Evolutionary conservation across 208 protist species (phyloP).

Genomic region (Trypanosoma theileri): DNA sequence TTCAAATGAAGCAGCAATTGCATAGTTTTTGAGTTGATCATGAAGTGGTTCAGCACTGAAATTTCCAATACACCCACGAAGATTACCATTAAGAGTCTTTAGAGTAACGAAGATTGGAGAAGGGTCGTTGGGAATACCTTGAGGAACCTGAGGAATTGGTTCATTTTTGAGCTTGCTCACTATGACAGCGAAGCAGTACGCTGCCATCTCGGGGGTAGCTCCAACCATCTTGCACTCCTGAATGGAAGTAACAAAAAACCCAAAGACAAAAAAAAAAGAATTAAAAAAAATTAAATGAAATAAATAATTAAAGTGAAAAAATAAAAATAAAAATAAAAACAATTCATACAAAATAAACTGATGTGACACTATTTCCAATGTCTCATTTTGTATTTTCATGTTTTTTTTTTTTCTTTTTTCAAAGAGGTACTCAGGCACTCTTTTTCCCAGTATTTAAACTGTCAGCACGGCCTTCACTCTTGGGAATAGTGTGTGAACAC

Average conservation of each 20-base stretch:
- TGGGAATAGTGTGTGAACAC: constrained; percentile 27
- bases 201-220: constrained; percentile 83
- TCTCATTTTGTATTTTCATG: not conserved
- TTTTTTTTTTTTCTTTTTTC: not conserved
- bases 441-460: not conserved
- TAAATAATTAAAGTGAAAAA: no score
- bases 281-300: no score
- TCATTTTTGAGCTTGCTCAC: constrained; percentile 38
- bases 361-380: not conserved
- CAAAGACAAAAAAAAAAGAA: constrained; percentile 15
- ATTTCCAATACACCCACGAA: constrained; percentile 87
- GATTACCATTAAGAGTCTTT: constrained; percentile 47
- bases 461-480: constrained; percentile 2
- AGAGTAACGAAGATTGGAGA: constrained; percentile 82
- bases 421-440: not conserved
- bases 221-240: constrained; percentile 27
- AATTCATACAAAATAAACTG: not conserved
- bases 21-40: constrained; percentile 71
- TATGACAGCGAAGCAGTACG: constrained; percentile 83
- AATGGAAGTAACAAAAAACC: constrained; percentile 4
- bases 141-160: constrained; percentile 37
- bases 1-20: constrained; percentile 64
- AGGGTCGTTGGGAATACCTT: constrained; percentile 56
- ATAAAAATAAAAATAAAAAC: no score
- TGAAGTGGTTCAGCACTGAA: constrained; percentile 60